phyloP scores from a whole-genome alignment of 345 rosid genomes.

The Populus euphratica region DNA sequence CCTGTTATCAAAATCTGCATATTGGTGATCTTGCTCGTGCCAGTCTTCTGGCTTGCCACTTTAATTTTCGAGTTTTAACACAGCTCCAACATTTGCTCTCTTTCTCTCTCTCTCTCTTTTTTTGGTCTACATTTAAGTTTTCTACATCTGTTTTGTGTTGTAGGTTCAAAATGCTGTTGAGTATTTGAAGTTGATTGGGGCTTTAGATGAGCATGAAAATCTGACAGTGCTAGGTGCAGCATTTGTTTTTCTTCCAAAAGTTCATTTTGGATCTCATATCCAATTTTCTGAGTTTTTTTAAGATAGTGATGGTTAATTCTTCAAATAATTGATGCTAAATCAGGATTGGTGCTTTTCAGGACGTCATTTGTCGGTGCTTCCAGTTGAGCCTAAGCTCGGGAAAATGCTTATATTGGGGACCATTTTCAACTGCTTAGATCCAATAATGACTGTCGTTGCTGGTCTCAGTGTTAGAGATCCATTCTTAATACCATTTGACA shows the following conservation, averaged over 20 bases:
- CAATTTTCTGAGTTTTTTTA: background rate
- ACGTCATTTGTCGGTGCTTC: conserved; percentile 75
- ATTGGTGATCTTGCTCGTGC: too few species aligned
- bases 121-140: conserved; percentile 4
- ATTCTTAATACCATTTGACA: conserved; percentile 94
- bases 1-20: background rate
- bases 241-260: background rate
- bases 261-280: conserved; percentile 4
- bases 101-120: background rate
- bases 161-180: conserved; percentile 98
- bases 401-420: conserved; percentile 93
- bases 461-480: conserved; percentile 97
- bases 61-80: background rate
- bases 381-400: conserved; percentile 98
- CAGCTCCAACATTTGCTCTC: background rate
- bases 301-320: background rate
- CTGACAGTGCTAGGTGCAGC: conserved; percentile 71
- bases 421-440: conserved; percentile 87
- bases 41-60: background rate
- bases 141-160: conserved; percentile 16
- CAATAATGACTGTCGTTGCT: conserved; percentile 91
- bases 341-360: conserved; percentile 44
- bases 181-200: conserved; percentile 79
- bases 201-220: conserved; percentile 81
- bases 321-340: conserved; percentile 11